A percentile compares a stretch with the other conserved stretches of the same genome.
Evolutionary conservation across 495 filamentous ascomycete genomes (phyloP).

Genomic region (Bombardia bombarda): DNA sequence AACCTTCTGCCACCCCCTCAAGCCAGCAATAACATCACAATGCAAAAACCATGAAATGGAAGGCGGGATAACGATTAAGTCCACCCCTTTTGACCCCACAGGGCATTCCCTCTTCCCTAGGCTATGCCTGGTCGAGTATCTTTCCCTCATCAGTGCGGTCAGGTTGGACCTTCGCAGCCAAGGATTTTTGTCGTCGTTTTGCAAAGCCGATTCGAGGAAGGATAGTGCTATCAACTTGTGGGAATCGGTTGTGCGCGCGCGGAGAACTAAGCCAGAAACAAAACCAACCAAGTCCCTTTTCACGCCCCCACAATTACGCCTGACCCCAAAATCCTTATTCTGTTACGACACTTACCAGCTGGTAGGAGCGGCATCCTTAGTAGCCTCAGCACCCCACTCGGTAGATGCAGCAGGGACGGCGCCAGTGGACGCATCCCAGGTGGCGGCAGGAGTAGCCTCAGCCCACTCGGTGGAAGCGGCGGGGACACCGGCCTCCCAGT

Average conservation of each 20-base stretch:
- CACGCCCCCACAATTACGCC: constrained; percentile 22
- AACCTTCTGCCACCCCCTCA: not conserved
- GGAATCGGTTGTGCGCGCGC: constrained; percentile 12
- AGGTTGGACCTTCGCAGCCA: constrained; percentile 43
- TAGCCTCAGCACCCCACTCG: constrained; percentile 62
- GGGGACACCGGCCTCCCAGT: constrained; percentile 71
- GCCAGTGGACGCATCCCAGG: constrained; percentile 58
- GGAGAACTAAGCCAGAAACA: constrained; percentile 16
- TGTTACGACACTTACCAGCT: constrained; percentile 52
- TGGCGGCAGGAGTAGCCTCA: constrained; percentile 51
- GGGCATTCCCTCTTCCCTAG: constrained; percentile 78
- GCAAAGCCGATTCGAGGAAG: constrained; percentile 11
- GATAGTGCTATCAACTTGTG: constrained; percentile 14
- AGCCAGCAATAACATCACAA: no score
- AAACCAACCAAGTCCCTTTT: no score
- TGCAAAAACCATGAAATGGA: no score
- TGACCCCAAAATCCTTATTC: constrained; percentile 17
- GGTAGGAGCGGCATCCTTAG: constrained; percentile 34
- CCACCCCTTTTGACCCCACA: constrained; percentile 57
- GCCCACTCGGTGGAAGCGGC: constrained; percentile 44
- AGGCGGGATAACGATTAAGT: constrained; percentile 49
- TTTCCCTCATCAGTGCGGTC: constrained; percentile 94
- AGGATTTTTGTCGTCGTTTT: constrained; percentile 7
- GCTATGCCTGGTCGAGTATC: constrained; percentile 57
- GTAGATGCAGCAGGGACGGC: constrained; percentile 40